These are phyloP conservation scores for Venturia effusa DNA, from an alignment of 2,329 filamentous ascomycete genomes.

Conservation along the genomic window DNA sequence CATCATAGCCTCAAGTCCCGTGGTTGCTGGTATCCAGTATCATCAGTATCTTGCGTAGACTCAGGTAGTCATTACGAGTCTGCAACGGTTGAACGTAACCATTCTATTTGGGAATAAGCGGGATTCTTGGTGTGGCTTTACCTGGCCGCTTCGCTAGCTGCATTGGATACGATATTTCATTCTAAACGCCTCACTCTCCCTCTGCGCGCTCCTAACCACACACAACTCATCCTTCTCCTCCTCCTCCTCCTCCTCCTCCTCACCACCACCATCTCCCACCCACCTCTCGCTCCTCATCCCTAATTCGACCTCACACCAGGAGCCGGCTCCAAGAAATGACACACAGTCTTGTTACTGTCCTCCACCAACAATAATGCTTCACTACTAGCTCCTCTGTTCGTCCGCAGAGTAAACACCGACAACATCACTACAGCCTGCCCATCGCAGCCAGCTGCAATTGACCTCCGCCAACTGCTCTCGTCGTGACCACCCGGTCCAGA, in stretches of 20 bases:
- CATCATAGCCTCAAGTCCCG: background rate
- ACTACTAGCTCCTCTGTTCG: background rate
- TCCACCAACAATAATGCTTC: slow-evolving; percentile 1
- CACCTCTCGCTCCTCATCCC: background rate
- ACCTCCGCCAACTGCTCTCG: background rate
- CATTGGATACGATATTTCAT: background rate
- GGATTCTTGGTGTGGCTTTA: background rate
- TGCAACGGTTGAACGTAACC: background rate
- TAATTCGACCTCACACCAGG: background rate
- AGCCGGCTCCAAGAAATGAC: background rate
- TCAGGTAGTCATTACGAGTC: no score
- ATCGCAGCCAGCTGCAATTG: background rate
- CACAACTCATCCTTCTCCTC: background rate
- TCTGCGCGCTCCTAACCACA: background rate
- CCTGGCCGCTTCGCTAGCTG: background rate
- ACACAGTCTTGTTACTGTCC: background rate
- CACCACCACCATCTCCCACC: background rate
- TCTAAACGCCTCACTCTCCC: background rate
- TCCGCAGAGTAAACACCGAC: background rate
- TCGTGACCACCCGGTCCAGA: background rate
- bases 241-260: background rate
- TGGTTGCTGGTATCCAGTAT: no score
- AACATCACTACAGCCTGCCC: background rate
- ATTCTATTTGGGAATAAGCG: background rate
- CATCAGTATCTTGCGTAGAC: no score